Evolutionary conservation across 306 rosid species (phyloP).

Genomic region (Cucurbita maxima): DNA sequence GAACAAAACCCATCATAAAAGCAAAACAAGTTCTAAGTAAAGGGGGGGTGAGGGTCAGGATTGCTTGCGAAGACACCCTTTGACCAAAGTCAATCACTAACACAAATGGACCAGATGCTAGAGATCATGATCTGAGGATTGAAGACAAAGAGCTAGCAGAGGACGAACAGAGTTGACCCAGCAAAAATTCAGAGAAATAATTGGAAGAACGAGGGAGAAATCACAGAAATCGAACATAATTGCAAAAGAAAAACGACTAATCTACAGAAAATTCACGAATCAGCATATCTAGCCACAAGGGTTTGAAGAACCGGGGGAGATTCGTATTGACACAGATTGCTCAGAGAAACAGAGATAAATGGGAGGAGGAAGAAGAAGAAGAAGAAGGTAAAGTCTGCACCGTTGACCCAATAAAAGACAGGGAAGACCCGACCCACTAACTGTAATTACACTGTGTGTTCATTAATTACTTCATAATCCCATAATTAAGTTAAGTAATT

Average conservation of each 20-base stretch:
- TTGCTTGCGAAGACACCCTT: neutral
- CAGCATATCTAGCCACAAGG: neutral
- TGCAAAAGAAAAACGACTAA: neutral
- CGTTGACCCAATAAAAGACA: neutral
- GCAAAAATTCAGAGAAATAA: neutral
- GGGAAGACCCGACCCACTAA: slow-evolving; percentile 7
- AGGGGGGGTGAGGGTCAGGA: neutral
- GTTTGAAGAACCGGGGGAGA: neutral
- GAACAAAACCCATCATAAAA: neutral
- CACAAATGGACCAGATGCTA: neutral
- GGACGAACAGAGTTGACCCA: slow-evolving; percentile 1
- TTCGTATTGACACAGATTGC: neutral
- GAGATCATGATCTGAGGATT: neutral
- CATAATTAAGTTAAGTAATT: neutral
- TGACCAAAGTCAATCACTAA: neutral
- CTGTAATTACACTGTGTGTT: neutral
- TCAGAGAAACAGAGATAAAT: neutral
- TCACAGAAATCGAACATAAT: neutral
- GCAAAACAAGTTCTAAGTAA: neutral
- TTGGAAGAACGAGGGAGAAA: neutral
- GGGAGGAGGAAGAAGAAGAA: neutral
- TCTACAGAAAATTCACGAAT: neutral
- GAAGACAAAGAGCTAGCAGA: neutral
- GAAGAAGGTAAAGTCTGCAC: neutral
- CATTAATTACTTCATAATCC: neutral